Conservation (phyloP, 371 early-diverging fungal genomes). For the Mucor sp. region DNA sequence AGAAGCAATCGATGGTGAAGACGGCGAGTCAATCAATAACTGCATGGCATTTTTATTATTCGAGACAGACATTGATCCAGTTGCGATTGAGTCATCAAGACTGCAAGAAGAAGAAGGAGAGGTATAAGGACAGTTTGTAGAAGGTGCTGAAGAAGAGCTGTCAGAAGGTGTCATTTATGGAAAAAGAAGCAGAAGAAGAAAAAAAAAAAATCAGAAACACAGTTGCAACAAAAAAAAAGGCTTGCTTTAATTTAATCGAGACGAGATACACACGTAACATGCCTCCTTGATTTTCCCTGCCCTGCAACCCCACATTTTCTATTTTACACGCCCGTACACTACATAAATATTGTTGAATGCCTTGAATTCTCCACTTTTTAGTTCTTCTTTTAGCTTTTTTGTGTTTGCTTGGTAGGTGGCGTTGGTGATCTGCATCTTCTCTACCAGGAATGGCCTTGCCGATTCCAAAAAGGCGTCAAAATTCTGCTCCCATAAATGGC, state of each 20-base stretch:
- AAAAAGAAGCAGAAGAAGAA: no score
- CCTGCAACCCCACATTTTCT: no score
- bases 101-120: not conserved
- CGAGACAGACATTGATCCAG: not conserved
- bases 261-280: not conserved
- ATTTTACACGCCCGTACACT: constrained; percentile 10
- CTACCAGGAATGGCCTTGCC: constrained; percentile 8
- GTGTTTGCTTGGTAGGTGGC: not conserved
- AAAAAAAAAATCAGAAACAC: not conserved
- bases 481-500: constrained; percentile 22
- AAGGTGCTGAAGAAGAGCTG: not conserved
- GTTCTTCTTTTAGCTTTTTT: constrained; percentile 2
- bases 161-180: not conserved
- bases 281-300: not conserved
- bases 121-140: not conserved
- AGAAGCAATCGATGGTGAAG: not conserved
- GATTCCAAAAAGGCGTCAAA: constrained; percentile 11
- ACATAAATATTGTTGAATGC: constrained; percentile 23
- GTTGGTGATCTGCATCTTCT: constrained; percentile 3
- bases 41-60: not conserved
- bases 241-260: not conserved
- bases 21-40: not conserved
- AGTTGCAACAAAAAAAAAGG: not conserved
- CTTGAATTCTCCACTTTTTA: constrained; percentile 4
- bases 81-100: not conserved